Evolutionary conservation across 2,329 filamentous ascomycete species (phyloP).

Genomic region (Hymenoscyphus salicellus): DNA sequence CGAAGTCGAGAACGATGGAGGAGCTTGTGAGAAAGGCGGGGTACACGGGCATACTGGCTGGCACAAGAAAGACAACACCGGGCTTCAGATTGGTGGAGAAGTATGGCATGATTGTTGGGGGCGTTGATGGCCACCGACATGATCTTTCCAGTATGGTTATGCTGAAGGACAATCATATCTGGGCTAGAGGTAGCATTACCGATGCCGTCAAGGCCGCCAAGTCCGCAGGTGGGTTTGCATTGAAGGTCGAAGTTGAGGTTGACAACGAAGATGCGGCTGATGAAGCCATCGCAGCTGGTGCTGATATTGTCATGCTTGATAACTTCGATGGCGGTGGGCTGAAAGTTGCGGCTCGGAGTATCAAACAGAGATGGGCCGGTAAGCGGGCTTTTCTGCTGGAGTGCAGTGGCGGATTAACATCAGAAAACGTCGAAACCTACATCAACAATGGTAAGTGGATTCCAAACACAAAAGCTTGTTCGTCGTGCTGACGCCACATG

Average conservation of each 20-base stretch:
- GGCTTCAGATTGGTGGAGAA: conserved; percentile 96
- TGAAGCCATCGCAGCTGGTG: conserved; percentile 84
- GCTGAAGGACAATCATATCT: conserved; percentile 99
- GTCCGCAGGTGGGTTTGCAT: conserved; percentile 78
- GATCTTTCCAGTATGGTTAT: conserved; percentile 95
- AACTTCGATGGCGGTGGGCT: conserved; percentile 85
- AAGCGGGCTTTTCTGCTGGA: conserved; percentile 77
- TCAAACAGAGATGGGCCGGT: conserved; percentile 79
- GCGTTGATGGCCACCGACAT: conserved; percentile 86
- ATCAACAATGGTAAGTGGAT: conserved; percentile 62
- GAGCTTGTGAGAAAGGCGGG: conserved; percentile 60
- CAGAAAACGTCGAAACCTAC: conserved; percentile 79
- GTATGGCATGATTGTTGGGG: conserved; percentile 94
- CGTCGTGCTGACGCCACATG: conserved; percentile 18
- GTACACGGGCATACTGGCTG: conserved; percentile 81
- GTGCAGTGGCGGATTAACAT: conserved; percentile 84
- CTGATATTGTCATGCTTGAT: conserved; percentile 95
- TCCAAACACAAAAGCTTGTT: conserved; percentile 1
- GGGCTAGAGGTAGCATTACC: conserved; percentile 82
- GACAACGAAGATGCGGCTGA: conserved; percentile 84
- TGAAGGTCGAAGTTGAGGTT: conserved; percentile 96
- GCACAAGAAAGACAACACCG: conserved; percentile 94
- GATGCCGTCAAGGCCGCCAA: conserved; percentile 82
- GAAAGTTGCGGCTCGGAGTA: conserved; percentile 65
- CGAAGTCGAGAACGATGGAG: conserved; percentile 57